Evolutionary conservation across 2,329 filamentous ascomycete genomes (phyloP), one percentile per base, ranked within the genome.

Genomic region (Apiospora koreana): DNA sequence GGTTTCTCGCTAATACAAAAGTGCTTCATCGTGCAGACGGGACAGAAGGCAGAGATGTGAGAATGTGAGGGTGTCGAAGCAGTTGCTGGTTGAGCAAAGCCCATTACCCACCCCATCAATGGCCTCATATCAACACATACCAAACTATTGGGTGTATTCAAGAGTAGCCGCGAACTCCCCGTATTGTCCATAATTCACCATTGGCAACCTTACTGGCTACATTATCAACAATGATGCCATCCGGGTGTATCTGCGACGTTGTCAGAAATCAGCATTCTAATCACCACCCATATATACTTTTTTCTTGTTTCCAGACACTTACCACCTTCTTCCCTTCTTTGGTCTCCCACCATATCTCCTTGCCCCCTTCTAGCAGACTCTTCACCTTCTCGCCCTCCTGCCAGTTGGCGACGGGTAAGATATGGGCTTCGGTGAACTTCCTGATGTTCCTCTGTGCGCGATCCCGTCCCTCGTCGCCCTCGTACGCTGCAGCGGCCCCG

Each of bases 131-230:
- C 10, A 38, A 9, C 7, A 6, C 16, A 2, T 14, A 35, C n/a
- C 54, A 62, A 38, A 9, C 21, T 5, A 18, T 12, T 14, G 21
- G 12, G 18, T 38, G 18, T 66, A 1, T 43, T 71, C 74, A 82
- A 10, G 77, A 71, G 65, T 86, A 86, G 68, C 86, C 86, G 42
- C 87, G 79, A 18, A 87, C 86, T 18, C 81, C 82, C 69, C 86
- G 87, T n/a, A 89, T 78, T 46, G 95, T 87, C 94, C 94, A 97
- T 75, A 98, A 87, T 81, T 98, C 93, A 4, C 96, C 96, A 79
- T 98, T 99, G 3, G 89, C 88, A 23, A 97, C 95, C 71, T 89
- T 88, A 74, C 91, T 92, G 1, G 91, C 92, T 68, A 97, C 86
- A 70, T 85, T 90, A 54, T 91, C 88, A 18, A 98, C 92, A 79